A percentile compares a stretch with the other conserved stretches of the same genome.
These are phyloP conservation scores for Malbranchea zuffiana DNA, from an alignment of 2,329 filamentous ascomycete genomes.

Conservation along the genomic window DNA sequence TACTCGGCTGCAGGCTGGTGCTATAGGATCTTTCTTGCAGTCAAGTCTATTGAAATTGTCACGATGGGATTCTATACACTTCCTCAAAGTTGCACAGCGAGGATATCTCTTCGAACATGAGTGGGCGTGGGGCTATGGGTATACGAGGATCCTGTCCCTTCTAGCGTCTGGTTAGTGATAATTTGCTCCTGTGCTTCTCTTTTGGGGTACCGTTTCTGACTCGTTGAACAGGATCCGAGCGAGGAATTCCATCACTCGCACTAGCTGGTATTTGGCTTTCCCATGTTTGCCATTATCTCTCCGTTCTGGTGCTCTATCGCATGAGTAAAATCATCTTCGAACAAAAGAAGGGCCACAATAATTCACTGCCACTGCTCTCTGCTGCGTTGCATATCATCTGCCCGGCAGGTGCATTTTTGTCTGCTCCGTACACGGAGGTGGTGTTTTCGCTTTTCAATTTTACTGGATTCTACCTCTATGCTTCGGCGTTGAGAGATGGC, in stretches of 20 bases:
- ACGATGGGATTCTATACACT: constrained; percentile 55
- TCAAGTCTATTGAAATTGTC: constrained; percentile 34
- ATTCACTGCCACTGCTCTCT: constrained; percentile 45
- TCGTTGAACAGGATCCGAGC: neutral
- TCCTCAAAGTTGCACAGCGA: constrained; percentile 41
- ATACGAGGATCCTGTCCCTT: constrained; percentile 36
- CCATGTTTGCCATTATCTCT: constrained; percentile 63
- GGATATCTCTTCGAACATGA: constrained; percentile 53
- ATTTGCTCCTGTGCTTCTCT: too few relatives aligned
- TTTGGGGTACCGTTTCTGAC: neutral
- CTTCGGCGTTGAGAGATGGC: constrained; percentile 33
- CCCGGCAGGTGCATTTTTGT: constrained; percentile 81
- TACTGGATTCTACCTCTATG: constrained; percentile 59
- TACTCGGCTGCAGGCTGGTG: constrained; percentile 5
- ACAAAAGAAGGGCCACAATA: constrained; percentile 18
- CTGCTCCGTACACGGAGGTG: constrained; percentile 73
- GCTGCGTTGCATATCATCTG: constrained; percentile 70
- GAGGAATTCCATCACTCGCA: constrained; percentile 13
- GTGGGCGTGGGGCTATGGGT: constrained; percentile 54
- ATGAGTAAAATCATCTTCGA: constrained; percentile 50
- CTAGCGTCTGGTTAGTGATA: constrained; percentile 25
- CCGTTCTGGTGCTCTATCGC: constrained; percentile 59
- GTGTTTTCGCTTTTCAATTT: constrained; percentile 70
- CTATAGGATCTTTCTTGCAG: neutral
- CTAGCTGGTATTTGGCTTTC: constrained; percentile 56